These are phyloP conservation scores for Podaxis sp. DNA, from an alignment of 768 basidiomycete genomes.

Conservation along the genomic window DNA sequence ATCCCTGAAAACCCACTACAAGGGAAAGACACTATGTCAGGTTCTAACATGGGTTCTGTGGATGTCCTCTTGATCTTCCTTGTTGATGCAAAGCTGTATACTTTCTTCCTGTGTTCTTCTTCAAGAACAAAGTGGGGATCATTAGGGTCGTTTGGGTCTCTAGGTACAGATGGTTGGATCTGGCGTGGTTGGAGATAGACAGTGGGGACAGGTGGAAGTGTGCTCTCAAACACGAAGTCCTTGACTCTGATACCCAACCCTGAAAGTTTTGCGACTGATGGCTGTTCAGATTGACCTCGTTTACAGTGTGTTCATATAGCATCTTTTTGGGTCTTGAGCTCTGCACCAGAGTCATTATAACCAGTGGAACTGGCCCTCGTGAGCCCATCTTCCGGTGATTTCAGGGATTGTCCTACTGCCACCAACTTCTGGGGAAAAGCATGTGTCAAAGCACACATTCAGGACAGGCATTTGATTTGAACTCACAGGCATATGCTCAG, in stretches of 20 bases:
- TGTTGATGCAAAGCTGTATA: constrained; percentile 14
- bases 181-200: constrained; percentile 48
- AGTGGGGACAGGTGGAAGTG: constrained; percentile 56
- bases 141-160: constrained; percentile 19
- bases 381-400: no score
- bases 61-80: constrained; percentile 28
- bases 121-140: constrained; percentile 10
- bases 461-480: no score
- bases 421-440: no score
- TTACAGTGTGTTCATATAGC: no score
- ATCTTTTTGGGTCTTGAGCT: no score
- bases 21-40: constrained; percentile 17
- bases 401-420: no score
- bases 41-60: constrained; percentile 30
- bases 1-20: constrained; percentile 22
- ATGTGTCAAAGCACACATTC: no score
- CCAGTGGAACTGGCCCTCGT: no score
- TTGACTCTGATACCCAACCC: constrained; percentile 42
- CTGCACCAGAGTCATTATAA: no score
- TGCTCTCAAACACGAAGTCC: constrained; percentile 72
- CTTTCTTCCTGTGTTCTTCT: constrained; percentile 17
- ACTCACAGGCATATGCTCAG: no score
- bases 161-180: constrained; percentile 41
- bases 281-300: no score
- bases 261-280: constrained; percentile 17